Evolutionary conservation across 768 basidiomycete genomes (phyloP).

Genomic region (Termitomyces titanicus): DNA sequence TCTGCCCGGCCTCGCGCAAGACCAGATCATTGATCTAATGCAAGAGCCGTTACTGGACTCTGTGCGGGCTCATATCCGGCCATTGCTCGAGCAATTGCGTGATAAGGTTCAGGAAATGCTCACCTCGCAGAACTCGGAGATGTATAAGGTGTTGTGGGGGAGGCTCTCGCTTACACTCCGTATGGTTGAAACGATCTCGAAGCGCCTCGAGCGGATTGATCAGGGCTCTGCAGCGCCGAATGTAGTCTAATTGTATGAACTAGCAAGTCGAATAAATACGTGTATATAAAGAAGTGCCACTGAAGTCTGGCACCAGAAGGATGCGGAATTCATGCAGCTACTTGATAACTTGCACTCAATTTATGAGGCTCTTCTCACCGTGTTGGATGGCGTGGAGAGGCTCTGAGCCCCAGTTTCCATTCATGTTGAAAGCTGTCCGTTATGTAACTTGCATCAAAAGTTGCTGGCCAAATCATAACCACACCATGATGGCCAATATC

Average conservation of each 20-base stretch:
- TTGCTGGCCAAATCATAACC: no score
- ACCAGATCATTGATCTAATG: conserved; percentile 20
- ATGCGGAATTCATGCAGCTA: no score
- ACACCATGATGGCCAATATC: neutral
- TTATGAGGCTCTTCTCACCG: no score
- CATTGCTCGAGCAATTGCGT: conserved; percentile 20
- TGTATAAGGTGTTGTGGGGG: conserved; percentile 22
- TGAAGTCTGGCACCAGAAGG: no score
- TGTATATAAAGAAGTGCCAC: no score
- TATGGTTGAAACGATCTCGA: conserved; percentile 17
- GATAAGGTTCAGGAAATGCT: conserved; percentile 20
- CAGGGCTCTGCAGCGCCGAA: neutral
- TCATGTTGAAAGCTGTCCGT: no score
- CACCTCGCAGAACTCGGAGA: conserved; percentile 17
- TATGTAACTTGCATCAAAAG: no score
- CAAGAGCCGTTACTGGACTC: conserved; percentile 22
- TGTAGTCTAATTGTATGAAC: neutral
- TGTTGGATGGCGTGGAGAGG: no score
- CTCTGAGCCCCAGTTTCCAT: no score
- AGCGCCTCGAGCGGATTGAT: conserved; percentile 7
- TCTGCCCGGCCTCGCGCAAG: conserved; percentile 12
- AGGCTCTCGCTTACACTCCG: conserved; percentile 18
- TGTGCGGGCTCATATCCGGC: conserved; percentile 19
- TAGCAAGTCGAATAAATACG: no score
- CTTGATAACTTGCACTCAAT: no score